Evolutionary conservation across 805 yeast species (phyloP).

Genomic region (Nakazawaea holstii): DNA sequence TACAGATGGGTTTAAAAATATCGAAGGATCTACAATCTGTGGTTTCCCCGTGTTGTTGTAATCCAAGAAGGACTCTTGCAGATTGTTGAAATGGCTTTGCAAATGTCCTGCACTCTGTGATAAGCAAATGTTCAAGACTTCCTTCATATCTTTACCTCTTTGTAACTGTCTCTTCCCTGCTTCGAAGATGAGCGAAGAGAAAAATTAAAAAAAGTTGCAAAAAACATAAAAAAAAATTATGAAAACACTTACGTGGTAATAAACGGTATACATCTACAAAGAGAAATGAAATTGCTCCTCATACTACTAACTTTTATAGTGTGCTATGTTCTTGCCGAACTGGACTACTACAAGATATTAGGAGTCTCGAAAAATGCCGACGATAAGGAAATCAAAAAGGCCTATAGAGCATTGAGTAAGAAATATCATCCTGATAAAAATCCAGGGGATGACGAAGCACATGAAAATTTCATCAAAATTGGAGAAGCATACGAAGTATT

Average conservation of each 20-base stretch:
- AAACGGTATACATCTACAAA: not conserved
- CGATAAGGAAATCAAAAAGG: constrained; percentile 79
- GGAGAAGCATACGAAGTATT: constrained; percentile 92
- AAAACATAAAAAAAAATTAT: no score
- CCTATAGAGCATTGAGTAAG: constrained; percentile 75
- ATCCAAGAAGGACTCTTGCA: constrained; percentile 65
- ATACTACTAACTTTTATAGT: constrained; percentile 3
- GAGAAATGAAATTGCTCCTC: constrained; percentile 1
- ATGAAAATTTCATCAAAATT: constrained; percentile 79
- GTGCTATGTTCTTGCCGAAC: constrained; percentile 25
- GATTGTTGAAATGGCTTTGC: constrained; percentile 75
- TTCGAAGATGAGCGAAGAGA: not conserved
- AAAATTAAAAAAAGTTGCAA: not conserved
- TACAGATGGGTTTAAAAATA: constrained; percentile 40
- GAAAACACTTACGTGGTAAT: not conserved
- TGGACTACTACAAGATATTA: constrained; percentile 41
- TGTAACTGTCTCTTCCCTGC: not conserved
- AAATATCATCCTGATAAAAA: constrained; percentile 96
- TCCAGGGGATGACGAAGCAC: constrained; percentile 75
- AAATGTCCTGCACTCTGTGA: constrained; percentile 74
- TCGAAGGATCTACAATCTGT: constrained; percentile 34
- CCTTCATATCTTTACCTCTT: constrained; percentile 46
- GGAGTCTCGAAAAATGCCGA: constrained; percentile 67
- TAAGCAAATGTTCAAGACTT: constrained; percentile 64
- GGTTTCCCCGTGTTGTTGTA: constrained; percentile 31